Evolutionary conservation across 2,329 filamentous ascomycete genomes (phyloP), one percentile per base, ranked within the genome.

Genomic region (Fusarium clavum): DNA sequence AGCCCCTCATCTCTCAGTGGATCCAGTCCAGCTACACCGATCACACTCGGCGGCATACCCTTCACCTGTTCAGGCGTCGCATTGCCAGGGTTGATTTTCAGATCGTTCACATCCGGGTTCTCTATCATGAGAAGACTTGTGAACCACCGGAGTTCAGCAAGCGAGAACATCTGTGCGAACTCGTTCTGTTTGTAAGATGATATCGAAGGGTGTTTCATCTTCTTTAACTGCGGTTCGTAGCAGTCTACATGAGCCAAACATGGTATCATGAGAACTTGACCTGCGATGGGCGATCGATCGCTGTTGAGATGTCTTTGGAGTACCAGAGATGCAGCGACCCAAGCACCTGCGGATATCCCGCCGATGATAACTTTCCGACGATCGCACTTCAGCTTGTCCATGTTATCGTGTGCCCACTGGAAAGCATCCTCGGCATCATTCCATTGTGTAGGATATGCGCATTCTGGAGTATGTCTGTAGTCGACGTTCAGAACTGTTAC

Each of bases 401-500:
- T 57, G 4, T 57, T 64, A 7, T 48, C 43, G 5, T 64, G 61
- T 9, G 58, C 49, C 61, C 61, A 64, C 3, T 40, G 14, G 2
- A 64, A 64, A 5, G 59, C 59, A 18, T 64, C 59, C 2, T 64
- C 43, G 1, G 58, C 43, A 16, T 64, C 61, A 2, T 64, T 57
- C 61, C 58, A 64, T 3, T 64, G 61, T 2, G 59, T 64, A 0
- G 61, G 61, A 14, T 64, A 48, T 3, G 34, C 12, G 0, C 38
- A 64, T 3, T 64, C 34, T 0, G 61, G 61, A 0, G 48, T 64
- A 48, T 64, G 61, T n/a, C 61, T 48, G 8, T 64, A 64, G 32
- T 64, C 43, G 0, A 64, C 18, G 18, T 45, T 64, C 2, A 64
- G 11, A 2, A 64, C 59, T 0, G 18, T 25, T 1, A 57, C 43